A percentile compares a stretch with the other conserved stretches of the same genome.
Evolutionary conservation across 2,329 filamentous ascomycete species (phyloP).

Genomic region (Cytospora schulzeri): DNA sequence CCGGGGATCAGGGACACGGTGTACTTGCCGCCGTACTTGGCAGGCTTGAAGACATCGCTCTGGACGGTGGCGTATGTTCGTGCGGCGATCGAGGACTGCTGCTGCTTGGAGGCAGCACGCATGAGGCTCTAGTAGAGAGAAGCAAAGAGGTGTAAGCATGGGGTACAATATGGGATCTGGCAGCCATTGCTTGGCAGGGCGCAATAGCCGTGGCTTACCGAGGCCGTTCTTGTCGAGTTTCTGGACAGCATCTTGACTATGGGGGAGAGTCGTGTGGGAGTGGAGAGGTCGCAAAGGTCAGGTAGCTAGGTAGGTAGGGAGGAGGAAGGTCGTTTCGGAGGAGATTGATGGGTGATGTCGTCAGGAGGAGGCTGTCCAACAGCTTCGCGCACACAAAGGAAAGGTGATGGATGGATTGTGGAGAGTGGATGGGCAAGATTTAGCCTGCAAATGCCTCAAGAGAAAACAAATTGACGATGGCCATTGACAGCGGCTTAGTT

Average conservation of each 20-base stretch:
- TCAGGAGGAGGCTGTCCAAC: constrained; percentile 26
- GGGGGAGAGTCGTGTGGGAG: constrained; percentile 1
- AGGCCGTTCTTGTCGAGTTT: constrained; percentile 57
- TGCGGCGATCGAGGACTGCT: constrained; percentile 44
- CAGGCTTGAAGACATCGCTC: constrained; percentile 97
- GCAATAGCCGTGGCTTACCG: constrained; percentile 48
- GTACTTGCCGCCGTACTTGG: constrained; percentile 99
- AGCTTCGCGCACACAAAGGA: constrained; percentile 25
- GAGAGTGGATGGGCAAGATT: neutral
- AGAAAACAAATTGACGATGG: constrained; percentile 34
- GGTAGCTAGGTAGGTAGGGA: neutral
- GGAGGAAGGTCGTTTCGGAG: neutral
- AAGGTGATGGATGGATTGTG: constrained; percentile 13
- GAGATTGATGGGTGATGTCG: constrained; percentile 22
- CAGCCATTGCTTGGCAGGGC: constrained; percentile 7
- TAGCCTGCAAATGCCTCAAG: constrained; percentile 38
- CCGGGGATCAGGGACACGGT: constrained; percentile 97
- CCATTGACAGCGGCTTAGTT: constrained; percentile 12
- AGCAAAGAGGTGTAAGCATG: constrained; percentile 33
- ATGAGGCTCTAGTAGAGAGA: constrained; percentile 51
- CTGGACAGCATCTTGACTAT: constrained; percentile 58
- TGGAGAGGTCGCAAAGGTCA: constrained; percentile 14
- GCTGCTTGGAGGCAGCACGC: constrained; percentile 49
- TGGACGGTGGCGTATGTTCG: constrained; percentile 78
- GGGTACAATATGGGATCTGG: constrained; percentile 12